phyloP scores from a whole-genome alignment of 2,329 filamentous ascomycete genomes.

The Venturia carpophila region DNA sequence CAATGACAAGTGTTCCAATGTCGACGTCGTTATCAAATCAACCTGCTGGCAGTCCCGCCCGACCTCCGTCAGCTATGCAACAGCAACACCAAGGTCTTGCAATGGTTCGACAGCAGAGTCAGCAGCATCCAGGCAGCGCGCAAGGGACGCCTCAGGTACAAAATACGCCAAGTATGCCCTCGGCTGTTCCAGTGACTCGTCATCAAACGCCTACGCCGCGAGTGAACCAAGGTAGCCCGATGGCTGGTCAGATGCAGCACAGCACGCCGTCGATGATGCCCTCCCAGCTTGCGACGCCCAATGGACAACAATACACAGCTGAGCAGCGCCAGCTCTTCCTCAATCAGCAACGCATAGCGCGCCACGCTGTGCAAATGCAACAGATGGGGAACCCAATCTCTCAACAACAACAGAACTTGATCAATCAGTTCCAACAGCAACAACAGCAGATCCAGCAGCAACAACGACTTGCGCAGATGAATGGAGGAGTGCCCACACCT shows the following conservation, averaged over 20 bases:
- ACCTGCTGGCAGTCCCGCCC: constrained; percentile 55
- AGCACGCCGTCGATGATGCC: constrained; percentile 18
- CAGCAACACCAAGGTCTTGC: constrained; percentile 25
- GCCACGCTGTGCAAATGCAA: constrained; percentile 24
- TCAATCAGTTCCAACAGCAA: constrained; percentile 23
- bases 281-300: not conserved
- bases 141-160: constrained; percentile 33
- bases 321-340: constrained; percentile 28
- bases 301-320: constrained; percentile 16
- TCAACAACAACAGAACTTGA: constrained; percentile 10
- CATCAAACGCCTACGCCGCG: constrained; percentile 33
- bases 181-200: constrained; percentile 27
- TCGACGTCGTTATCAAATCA: constrained; percentile 57
- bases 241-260: constrained; percentile 17
- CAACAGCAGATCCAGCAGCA: constrained; percentile 20
- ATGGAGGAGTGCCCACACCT: not conserved
- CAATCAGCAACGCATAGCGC: constrained; percentile 23
- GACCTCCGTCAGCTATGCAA: constrained; percentile 57
- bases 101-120: constrained; percentile 33
- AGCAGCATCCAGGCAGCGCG: constrained; percentile 29
- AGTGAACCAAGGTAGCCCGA: constrained; percentile 16
- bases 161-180: constrained; percentile 31
- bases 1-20: constrained; percentile 40
- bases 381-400: constrained; percentile 2
- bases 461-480: constrained; percentile 12